Conservation (phyloP, 495 filamentous ascomycete species). For the Diplogelasinospora grovesii region DNA sequence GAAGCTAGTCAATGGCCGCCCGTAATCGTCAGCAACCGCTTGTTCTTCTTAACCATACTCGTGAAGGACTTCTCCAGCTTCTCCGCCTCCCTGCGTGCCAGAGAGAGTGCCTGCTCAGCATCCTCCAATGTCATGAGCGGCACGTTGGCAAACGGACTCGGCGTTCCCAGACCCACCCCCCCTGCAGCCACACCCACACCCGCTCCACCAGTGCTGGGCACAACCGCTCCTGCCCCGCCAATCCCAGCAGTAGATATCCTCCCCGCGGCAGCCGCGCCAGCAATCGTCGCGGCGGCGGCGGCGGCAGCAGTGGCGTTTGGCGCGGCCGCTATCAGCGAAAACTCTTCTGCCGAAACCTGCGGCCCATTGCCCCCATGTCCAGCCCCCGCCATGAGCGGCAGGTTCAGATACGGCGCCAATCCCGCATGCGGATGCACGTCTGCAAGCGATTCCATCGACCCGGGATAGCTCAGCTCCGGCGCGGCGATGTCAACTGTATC, state of each 20-base stretch:
- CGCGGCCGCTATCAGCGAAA: neutral
- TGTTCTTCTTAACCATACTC: conserved; percentile 56
- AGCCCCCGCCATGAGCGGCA: too few relatives aligned
- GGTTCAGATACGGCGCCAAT: too few relatives aligned
- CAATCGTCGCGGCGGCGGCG: neutral
- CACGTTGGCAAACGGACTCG: conserved; percentile 36
- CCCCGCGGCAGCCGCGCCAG: neutral
- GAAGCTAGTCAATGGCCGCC: conserved; percentile 28
- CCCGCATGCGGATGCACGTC: neutral
- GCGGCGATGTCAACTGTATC: conserved; percentile 18
- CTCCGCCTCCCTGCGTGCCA: conserved; percentile 61
- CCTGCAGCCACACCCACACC: neutral
- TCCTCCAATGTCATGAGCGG: conserved; percentile 52
- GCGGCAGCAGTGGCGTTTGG: neutral
- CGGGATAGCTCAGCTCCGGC: conserved; percentile 28
- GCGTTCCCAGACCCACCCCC: neutral
- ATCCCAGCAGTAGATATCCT: too few relatives aligned
- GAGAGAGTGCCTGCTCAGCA: conserved; percentile 49
- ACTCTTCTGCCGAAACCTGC: too few relatives aligned
- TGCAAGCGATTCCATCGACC: conserved; percentile 17
- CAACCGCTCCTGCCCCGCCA: too few relatives aligned
- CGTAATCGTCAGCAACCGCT: conserved; percentile 30
- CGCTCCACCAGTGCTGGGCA: too few relatives aligned
- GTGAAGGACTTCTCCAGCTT: conserved; percentile 60
- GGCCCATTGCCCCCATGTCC: too few relatives aligned